A percentile compares a stretch with the other conserved stretches of the same genome.
Evolutionary conservation across 2,329 filamentous ascomycete species (phyloP).

Genomic region (Cryphonectria parasitica): DNA sequence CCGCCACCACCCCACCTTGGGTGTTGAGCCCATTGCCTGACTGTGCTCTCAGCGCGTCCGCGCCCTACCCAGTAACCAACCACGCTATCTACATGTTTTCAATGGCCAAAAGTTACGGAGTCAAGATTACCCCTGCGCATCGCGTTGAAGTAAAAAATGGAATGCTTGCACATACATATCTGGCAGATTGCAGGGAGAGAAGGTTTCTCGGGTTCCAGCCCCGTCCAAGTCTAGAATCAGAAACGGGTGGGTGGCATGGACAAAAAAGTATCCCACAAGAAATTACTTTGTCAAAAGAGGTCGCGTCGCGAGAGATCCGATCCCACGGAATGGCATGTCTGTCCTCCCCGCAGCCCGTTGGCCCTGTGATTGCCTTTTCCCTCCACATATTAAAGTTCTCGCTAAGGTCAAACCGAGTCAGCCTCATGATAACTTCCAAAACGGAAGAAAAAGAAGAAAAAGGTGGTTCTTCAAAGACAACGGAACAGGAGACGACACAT

Average conservation of each 20-base stretch:
- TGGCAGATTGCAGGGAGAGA: background rate
- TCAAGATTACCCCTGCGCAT: background rate
- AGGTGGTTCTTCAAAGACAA: background rate
- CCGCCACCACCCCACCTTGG: background rate
- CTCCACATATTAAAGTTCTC: background rate
- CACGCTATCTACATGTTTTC: background rate
- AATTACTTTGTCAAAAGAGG: no score
- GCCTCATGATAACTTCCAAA: background rate
- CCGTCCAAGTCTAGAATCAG: background rate
- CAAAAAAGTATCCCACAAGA: no score
- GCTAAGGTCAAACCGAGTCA: slow-evolving; percentile 2
- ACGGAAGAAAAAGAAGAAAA: no score
- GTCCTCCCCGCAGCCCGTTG: background rate
- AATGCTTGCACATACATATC: background rate
- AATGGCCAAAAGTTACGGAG: background rate
- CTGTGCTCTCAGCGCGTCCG: background rate
- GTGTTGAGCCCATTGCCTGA: background rate
- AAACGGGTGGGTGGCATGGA: background rate
- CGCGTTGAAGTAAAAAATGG: background rate
- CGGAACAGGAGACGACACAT: background rate
- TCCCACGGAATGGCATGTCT: background rate
- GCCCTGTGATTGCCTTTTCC: background rate
- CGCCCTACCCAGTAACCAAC: background rate
- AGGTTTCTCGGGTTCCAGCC: background rate
- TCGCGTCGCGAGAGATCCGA: background rate